phyloP scores from a whole-genome alignment of 2,329 filamentous ascomycete genomes.

The Mycosphaerelloides madeirae region DNA sequence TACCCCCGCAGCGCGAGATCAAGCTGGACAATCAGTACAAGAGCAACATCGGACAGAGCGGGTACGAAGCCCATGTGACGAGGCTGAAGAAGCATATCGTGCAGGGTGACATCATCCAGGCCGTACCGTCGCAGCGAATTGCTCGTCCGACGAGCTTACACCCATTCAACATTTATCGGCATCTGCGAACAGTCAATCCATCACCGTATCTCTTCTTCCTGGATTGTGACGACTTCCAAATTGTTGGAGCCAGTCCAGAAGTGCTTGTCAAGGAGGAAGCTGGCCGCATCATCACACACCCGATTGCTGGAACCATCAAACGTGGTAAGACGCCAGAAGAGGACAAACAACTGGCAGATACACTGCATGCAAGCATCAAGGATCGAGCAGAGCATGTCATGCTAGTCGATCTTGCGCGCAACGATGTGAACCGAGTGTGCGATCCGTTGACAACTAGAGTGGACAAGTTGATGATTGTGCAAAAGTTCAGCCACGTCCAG shows the following conservation, averaged over 20 bases:
- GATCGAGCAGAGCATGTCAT: slow-evolving; percentile 95
- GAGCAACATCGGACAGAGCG: slow-evolving; percentile 83
- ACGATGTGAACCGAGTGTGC: slow-evolving; percentile 94
- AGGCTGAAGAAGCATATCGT: slow-evolving; percentile 85
- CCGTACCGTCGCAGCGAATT: slow-evolving; percentile 90
- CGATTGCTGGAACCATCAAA: slow-evolving; percentile 92
- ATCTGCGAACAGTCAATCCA: slow-evolving; percentile 93
- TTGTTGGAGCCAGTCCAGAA: slow-evolving; percentile 92
- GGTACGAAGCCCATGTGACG: slow-evolving; percentile 87
- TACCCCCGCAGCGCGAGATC: slow-evolving; percentile 63
- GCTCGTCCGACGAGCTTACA: slow-evolving; percentile 84
- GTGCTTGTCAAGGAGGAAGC: slow-evolving; percentile 84
- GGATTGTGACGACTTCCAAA: slow-evolving; percentile 85
- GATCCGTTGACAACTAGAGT: slow-evolving; percentile 86
- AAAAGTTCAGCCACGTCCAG: slow-evolving; percentile 95
- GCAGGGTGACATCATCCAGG: slow-evolving; percentile 93
- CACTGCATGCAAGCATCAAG: slow-evolving; percentile 75
- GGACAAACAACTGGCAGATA: slow-evolving; percentile 71
- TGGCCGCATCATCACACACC: slow-evolving; percentile 88
- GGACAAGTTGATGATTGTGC: slow-evolving; percentile 88
- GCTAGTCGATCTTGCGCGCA: slow-evolving; percentile 91
- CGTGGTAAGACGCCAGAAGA: slow-evolving; percentile 76
- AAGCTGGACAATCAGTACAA: slow-evolving; percentile 70
- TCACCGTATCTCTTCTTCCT: slow-evolving; percentile 97
- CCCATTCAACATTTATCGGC: slow-evolving; percentile 96